Conservation (phyloP, 345 rosid genomes). For the Camelina laxa region DNA sequence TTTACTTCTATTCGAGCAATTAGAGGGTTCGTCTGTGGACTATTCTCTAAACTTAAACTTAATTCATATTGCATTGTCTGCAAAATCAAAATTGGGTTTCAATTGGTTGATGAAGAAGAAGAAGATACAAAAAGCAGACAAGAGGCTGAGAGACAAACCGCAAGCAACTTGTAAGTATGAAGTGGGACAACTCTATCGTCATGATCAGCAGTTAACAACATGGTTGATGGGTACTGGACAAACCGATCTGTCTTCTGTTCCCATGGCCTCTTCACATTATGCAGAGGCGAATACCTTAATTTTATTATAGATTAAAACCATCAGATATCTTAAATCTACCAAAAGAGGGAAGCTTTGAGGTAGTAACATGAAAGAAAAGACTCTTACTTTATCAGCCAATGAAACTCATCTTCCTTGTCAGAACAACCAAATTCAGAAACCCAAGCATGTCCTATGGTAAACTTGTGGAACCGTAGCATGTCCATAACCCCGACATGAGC, state of each 20-base stretch:
- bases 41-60: conserved; percentile 69
- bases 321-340: conserved; percentile 8
- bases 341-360: conserved; percentile 12
- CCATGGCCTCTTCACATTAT: conserved; percentile 96
- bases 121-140: conserved; percentile 21
- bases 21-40: conserved; percentile 87
- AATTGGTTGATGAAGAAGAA: neutral
- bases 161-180: conserved; percentile 83
- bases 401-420: conserved; percentile 85
- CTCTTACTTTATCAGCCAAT: conserved; percentile 87
- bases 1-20: conserved; percentile 87
- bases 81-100: neutral
- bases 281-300: conserved; percentile 89
- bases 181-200: conserved; percentile 93
- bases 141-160: conserved; percentile 56
- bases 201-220: conserved; percentile 96
- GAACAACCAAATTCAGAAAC: conserved; percentile 88
- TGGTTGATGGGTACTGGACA: conserved; percentile 82
- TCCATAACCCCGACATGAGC: conserved; percentile 99
- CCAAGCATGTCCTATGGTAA: conserved; percentile 99
- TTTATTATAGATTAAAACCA: neutral
- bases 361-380: neutral
- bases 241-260: conserved; percentile 52
- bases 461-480: conserved; percentile 94
- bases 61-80: conserved; percentile 90